Conservation (phyloP, 352 stramenopile species). For the Globisporangium cylindrosporum region DNA sequence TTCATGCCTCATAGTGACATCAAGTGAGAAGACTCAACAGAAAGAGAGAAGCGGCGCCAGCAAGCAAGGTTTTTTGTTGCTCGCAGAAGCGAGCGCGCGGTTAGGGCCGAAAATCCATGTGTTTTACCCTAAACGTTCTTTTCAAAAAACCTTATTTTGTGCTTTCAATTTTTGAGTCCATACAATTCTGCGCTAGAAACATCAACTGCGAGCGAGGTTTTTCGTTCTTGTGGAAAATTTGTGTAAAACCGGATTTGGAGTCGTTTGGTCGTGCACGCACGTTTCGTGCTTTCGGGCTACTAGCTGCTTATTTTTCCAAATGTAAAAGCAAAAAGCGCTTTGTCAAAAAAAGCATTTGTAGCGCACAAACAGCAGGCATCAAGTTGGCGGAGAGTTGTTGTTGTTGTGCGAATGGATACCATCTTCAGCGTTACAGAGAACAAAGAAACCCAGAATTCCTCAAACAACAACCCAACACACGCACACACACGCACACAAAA, state of each 20-base stretch:
- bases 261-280: not conserved
- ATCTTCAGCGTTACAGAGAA: not conserved
- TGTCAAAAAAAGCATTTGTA: not conserved
- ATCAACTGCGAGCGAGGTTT: not conserved
- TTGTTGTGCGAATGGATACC: no score
- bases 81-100: not conserved
- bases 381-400: not conserved
- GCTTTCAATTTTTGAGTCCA: no score
- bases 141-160: not conserved
- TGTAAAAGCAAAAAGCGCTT: not conserved
- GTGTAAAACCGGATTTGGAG: not conserved
- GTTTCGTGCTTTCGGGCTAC: not conserved
- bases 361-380: not conserved
- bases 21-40: not conserved
- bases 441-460: not conserved
- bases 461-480: not conserved
- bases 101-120: not conserved
- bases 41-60: slow-evolving; percentile 6
- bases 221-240: not conserved
- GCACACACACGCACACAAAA: not conserved
- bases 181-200: no score
- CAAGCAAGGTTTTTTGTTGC: not conserved
- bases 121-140: not conserved
- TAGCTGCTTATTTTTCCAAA: not conserved
- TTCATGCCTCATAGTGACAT: not conserved